Conservation (phyloP, 2,329 filamentous ascomycete species). For the Mycosphaerella sp. region DNA sequence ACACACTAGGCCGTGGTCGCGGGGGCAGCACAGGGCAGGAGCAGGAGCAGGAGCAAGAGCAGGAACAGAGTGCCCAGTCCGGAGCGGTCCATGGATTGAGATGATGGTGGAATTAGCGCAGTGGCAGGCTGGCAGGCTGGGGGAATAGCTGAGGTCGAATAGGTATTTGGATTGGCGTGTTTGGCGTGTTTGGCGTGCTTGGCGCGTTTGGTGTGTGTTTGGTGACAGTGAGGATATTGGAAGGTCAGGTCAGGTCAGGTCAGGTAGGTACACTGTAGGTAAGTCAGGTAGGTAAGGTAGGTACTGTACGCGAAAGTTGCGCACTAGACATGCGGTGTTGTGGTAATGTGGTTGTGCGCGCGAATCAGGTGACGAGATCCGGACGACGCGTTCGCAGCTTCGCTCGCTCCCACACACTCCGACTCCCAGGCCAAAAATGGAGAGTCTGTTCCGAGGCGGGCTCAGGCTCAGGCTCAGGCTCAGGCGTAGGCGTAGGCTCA, state of each 20-base stretch:
- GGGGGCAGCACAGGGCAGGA: slow-evolving; percentile 3
- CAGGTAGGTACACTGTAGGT: no score
- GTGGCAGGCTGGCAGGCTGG: no score
- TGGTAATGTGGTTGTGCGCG: neutral
- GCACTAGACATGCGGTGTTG: neutral
- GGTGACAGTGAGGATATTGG: neutral
- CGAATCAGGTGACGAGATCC: neutral
- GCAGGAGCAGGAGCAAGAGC: neutral
- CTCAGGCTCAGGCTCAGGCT: no score
- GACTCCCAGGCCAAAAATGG: neutral
- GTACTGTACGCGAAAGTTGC: neutral
- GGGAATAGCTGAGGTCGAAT: no score
- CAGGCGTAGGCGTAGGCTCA: no score
- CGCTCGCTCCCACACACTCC: no score
- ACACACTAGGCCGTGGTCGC: neutral
- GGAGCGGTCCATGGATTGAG: neutral
- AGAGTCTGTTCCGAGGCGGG: neutral
- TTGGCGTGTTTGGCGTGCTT: no score
- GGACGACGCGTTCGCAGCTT: neutral
- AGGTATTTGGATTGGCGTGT: no score
- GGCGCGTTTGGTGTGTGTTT: neutral
- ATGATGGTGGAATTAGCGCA: no score
- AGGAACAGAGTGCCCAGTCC: neutral
- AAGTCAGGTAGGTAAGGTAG: no score
- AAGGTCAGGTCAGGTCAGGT: no score